These are phyloP conservation scores for Harringtonia lauricola DNA, from an alignment of 2,329 filamentous ascomycete species.

Conservation along the genomic window DNA sequence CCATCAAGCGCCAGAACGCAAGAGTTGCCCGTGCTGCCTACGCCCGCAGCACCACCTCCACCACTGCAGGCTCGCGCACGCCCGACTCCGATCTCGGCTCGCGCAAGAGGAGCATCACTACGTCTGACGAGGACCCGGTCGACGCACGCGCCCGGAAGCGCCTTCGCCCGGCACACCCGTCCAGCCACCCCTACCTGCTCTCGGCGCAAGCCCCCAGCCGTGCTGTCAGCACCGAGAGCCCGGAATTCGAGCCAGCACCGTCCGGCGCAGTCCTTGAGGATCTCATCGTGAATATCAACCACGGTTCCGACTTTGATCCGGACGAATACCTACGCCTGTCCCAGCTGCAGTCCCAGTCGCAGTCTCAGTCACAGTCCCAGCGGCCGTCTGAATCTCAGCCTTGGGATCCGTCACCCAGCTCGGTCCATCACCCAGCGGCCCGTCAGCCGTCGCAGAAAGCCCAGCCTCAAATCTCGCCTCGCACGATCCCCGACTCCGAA, in stretches of 20 bases:
- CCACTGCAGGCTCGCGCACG: neutral
- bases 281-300: slow-evolving; percentile 1
- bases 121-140: neutral
- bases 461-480: neutral
- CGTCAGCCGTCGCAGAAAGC: neutral
- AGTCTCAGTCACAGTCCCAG: slow-evolving; percentile 1
- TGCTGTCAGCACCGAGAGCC: slow-evolving; percentile 3
- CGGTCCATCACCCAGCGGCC: neutral
- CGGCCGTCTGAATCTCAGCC: neutral
- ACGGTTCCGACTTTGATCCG: slow-evolving; percentile 6
- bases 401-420: neutral
- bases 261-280: neutral
- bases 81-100: neutral
- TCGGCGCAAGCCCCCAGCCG: slow-evolving; percentile 4
- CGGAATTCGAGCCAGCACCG: neutral
- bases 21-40: neutral
- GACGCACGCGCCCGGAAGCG: neutral
- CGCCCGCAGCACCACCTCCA: neutral
- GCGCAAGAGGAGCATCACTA: neutral
- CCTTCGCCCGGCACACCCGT: neutral
- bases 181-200: neutral
- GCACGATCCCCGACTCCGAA: slow-evolving; percentile 10
- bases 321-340: slow-evolving; percentile 1
- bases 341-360: neutral
- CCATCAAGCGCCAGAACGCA: neutral